phyloP scores from a whole-genome alignment of 257 asterid species.

The Vinca minor region DNA sequence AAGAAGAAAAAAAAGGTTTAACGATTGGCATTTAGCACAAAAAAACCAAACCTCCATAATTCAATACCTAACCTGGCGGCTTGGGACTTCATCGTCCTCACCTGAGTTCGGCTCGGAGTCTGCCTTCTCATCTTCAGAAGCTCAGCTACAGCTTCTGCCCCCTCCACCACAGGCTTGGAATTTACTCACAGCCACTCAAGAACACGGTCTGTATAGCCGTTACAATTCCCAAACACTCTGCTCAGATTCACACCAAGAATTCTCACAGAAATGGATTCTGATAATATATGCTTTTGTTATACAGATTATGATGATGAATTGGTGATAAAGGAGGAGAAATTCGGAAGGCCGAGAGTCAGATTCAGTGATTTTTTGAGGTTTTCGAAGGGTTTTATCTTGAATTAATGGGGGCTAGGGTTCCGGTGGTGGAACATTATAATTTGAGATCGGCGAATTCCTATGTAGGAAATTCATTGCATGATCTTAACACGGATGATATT shows the following conservation, averaged over 20 bases:
- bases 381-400: neutral
- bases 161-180: constrained; percentile 5
- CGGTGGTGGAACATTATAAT: constrained; percentile 59
- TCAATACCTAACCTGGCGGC: neutral
- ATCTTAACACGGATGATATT: constrained; percentile 54
- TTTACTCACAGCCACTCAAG: neutral
- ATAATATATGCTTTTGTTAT: neutral
- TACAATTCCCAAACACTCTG: neutral
- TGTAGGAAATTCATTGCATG: constrained; percentile 66
- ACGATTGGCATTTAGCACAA: too few species aligned
- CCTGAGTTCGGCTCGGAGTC: neutral
- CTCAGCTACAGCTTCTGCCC: neutral
- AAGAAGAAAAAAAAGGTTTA: too few species aligned
- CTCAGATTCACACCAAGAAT: neutral
- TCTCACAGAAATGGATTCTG: neutral
- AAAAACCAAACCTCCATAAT: too few species aligned
- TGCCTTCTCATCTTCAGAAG: constrained; percentile 2
- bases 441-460: constrained; percentile 66
- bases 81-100: neutral
- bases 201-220: neutral
- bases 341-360: neutral
- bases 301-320: neutral
- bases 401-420: constrained; percentile 63
- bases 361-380: neutral
- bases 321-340: neutral